These are phyloP conservation scores for Colletotrichum eleusines DNA, from an alignment of 2,329 filamentous ascomycete species.

Conservation along the genomic window DNA sequence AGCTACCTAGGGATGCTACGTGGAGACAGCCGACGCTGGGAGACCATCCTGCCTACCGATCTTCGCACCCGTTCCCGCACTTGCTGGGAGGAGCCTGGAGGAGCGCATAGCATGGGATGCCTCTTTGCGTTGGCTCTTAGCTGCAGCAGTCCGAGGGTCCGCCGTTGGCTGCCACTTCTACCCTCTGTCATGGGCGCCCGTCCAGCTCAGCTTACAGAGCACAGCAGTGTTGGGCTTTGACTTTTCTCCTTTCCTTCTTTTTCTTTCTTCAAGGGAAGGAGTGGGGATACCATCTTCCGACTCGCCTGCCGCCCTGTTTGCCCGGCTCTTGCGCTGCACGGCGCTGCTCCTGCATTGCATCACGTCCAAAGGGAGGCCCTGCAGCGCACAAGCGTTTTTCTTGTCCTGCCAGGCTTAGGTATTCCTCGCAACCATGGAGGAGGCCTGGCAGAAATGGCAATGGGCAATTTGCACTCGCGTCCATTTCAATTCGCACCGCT, in stretches of 20 bases:
- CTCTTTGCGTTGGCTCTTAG: neutral
- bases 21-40: slow-evolving; percentile 11
- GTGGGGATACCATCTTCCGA: slow-evolving; percentile 17
- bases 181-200: neutral
- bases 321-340: slow-evolving; percentile 33
- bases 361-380: slow-evolving; percentile 26
- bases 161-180: slow-evolving; percentile 7
- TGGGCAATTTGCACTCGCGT: too few relatives aligned
- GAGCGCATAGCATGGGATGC: slow-evolving; percentile 3
- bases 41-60: slow-evolving; percentile 18
- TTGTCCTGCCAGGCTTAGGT: slow-evolving; percentile 14
- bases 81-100: neutral
- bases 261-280: slow-evolving; percentile 21
- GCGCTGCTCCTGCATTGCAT: slow-evolving; percentile 36
- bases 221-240: slow-evolving; percentile 9
- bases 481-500: neutral
- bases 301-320: slow-evolving; percentile 27
- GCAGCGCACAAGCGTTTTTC: slow-evolving; percentile 18
- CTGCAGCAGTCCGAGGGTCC: slow-evolving; percentile 23
- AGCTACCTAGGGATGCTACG: slow-evolving; percentile 2
- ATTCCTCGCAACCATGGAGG: slow-evolving; percentile 11
- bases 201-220: neutral
- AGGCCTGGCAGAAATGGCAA: slow-evolving; percentile 8
- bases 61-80: slow-evolving; percentile 24
- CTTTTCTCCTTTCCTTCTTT: neutral